Percentiles rank a stretch among this genome's conserved stretches.
phyloP scores from a whole-genome alignment of 768 basidiomycete genomes.

The Boletellus ananiceps region DNA sequence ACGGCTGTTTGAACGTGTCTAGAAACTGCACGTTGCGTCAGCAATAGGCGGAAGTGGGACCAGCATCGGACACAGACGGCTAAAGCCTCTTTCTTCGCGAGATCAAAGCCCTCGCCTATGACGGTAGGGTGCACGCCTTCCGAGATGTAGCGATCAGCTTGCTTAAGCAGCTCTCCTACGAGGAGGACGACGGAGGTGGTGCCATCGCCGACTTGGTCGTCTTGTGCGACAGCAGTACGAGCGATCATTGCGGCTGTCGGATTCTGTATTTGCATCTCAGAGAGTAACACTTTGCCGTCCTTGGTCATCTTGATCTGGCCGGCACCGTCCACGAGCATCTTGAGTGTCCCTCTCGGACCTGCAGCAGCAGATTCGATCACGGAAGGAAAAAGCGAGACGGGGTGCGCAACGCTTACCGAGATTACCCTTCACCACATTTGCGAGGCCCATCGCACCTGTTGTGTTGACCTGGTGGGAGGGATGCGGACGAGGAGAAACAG shows the following conservation, averaged over 20 bases:
- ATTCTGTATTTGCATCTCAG: constrained; percentile 99
- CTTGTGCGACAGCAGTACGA: constrained; percentile 95
- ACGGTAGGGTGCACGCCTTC: constrained; percentile 98
- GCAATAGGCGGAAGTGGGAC: constrained; percentile 10
- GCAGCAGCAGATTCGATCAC: constrained; percentile 24
- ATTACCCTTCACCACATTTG: constrained; percentile 95
- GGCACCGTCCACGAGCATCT: constrained; percentile 98
- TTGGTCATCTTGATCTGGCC: constrained; percentile 99
- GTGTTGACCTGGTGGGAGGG: constrained; percentile 66
- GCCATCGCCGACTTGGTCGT: constrained; percentile 98
- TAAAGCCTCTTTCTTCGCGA: constrained; percentile 95
- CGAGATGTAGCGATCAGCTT: constrained; percentile 95
- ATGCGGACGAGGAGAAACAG: constrained; percentile 20
- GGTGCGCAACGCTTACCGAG: constrained; percentile 57
- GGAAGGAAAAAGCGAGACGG: constrained; percentile 9
- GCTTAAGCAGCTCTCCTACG: constrained; percentile 93
- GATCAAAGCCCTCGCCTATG: constrained; percentile 91
- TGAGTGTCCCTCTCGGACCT: constrained; percentile 96
- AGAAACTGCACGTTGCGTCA: constrained; percentile 64
- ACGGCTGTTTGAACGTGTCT: constrained; percentile 78
- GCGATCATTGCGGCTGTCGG: constrained; percentile 99
- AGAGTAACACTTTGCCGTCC: constrained; percentile 96
- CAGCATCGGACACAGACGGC: constrained; percentile 48
- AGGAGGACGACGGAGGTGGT: constrained; percentile 96
- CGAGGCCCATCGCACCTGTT: constrained; percentile 94